Evolutionary conservation across 192 early-diverging fungal species (phyloP).

Genomic region (Coemansia sp.): DNA sequence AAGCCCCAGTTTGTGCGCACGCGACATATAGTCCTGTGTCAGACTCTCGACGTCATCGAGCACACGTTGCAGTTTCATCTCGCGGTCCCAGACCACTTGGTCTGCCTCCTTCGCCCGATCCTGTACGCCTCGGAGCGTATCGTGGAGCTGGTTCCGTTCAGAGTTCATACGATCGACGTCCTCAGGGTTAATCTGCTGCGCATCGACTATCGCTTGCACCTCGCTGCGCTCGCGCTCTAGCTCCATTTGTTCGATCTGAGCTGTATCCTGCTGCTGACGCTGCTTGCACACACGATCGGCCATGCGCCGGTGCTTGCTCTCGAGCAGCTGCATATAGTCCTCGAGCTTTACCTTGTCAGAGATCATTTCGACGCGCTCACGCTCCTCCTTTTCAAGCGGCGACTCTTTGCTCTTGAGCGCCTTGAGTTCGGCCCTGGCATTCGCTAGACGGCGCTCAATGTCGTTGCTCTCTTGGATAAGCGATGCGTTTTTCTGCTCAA

Average conservation of each 20-base stretch:
- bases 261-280: conserved; percentile 42
- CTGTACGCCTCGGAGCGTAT: conserved; percentile 55
- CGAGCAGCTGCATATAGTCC: conserved; percentile 45
- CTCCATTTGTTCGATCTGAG: conserved; percentile 47
- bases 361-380: conserved; percentile 55
- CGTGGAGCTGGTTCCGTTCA: conserved; percentile 67
- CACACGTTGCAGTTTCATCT: conserved; percentile 66
- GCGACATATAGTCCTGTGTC: conserved; percentile 46
- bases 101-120: conserved; percentile 59
- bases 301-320: conserved; percentile 58
- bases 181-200: conserved; percentile 72
- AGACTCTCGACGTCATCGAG: conserved; percentile 60
- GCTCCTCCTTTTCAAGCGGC: conserved; percentile 56
- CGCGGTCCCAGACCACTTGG: conserved; percentile 64
- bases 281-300: conserved; percentile 35
- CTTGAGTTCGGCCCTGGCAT: conserved; percentile 52
- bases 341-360: conserved; percentile 65
- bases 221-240: conserved; percentile 57
- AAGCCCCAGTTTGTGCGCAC: conserved; percentile 48
- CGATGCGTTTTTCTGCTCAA: conserved; percentile 64
- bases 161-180: conserved; percentile 82
- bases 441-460: conserved; percentile 56
- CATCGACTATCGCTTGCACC: conserved; percentile 65
- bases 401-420: conserved; percentile 48
- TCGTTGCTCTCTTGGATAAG: conserved; percentile 53